phyloP scores from a whole-genome alignment of 495 filamentous ascomycete species.

The Penicillium canescens region DNA sequence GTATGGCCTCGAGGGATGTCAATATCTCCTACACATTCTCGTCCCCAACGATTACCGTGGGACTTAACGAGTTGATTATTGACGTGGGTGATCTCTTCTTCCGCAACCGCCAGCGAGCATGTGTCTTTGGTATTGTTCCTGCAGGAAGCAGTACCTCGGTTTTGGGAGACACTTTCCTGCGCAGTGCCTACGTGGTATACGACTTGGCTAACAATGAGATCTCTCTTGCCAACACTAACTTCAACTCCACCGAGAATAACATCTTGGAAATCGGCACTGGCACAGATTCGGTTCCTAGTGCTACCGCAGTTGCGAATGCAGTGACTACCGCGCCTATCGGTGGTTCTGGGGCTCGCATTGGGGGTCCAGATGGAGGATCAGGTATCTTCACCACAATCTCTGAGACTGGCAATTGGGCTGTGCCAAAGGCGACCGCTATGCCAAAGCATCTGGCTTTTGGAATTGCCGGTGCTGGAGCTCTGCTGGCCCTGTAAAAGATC shows the following conservation, averaged over 20 bases:
- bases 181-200: conserved; percentile 90
- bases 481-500: conserved; percentile 22
- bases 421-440: conserved; percentile 18
- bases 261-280: conserved; percentile 75
- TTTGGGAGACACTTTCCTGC: conserved; percentile 90
- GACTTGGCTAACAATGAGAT: conserved; percentile 88
- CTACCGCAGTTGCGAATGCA: conserved; percentile 65
- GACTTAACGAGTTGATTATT: conserved; percentile 76
- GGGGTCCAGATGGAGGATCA: conserved; percentile 24
- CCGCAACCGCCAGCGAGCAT: conserved; percentile 60
- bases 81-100: conserved; percentile 58
- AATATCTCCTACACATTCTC: conserved; percentile 72
- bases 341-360: conserved; percentile 39
- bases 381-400: conserved; percentile 14
- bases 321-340: conserved; percentile 48
- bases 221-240: conserved; percentile 80
- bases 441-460: conserved; percentile 26
- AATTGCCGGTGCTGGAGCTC: conserved; percentile 28
- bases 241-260: conserved; percentile 66
- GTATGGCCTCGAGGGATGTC: conserved; percentile 53
- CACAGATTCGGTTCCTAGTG: conserved; percentile 63
- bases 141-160: conserved; percentile 66
- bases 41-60: conserved; percentile 66
- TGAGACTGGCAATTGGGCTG: conserved; percentile 21
- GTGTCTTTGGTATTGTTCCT: conserved; percentile 76